These are phyloP conservation scores for Agaricus blazei DNA, from an alignment of 768 basidiomycete genomes.

Conservation along the genomic window DNA sequence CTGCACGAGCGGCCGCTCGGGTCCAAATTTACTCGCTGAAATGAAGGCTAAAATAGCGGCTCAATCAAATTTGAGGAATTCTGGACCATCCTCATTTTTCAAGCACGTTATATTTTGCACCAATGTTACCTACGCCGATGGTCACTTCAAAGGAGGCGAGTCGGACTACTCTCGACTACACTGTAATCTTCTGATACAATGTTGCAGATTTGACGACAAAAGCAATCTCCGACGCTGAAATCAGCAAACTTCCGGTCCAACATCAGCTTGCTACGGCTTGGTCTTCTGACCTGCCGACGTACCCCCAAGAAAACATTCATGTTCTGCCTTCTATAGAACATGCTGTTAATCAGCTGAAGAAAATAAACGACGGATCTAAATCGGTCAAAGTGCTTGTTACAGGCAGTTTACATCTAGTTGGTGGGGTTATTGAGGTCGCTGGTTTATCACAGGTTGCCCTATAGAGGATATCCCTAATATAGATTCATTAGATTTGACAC, in stretches of 20 bases:
- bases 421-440: constrained; percentile 90
- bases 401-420: constrained; percentile 91
- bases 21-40: constrained; percentile 57
- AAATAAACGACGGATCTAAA: constrained; percentile 25
- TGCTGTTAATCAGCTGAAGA: constrained; percentile 64
- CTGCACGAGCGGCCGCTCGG: constrained; percentile 88
- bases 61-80: constrained; percentile 34
- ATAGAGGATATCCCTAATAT: constrained; percentile 21
- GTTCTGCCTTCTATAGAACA: constrained; percentile 88
- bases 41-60: constrained; percentile 48
- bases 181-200: background rate
- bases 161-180: background rate
- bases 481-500: background rate
- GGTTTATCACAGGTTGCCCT: constrained; percentile 69
- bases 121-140: constrained; percentile 91
- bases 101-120: constrained; percentile 91
- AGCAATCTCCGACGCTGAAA: constrained; percentile 56
- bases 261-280: constrained; percentile 73
- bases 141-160: constrained; percentile 85
- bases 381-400: constrained; percentile 70
- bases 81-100: constrained; percentile 50
- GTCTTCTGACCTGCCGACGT: constrained; percentile 56
- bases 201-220: constrained; percentile 70
- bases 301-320: constrained; percentile 58
- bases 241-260: constrained; percentile 68